Evolutionary conservation across 148 eudicot species (phyloP).

Genomic region (Rhododendron griersonianum): DNA sequence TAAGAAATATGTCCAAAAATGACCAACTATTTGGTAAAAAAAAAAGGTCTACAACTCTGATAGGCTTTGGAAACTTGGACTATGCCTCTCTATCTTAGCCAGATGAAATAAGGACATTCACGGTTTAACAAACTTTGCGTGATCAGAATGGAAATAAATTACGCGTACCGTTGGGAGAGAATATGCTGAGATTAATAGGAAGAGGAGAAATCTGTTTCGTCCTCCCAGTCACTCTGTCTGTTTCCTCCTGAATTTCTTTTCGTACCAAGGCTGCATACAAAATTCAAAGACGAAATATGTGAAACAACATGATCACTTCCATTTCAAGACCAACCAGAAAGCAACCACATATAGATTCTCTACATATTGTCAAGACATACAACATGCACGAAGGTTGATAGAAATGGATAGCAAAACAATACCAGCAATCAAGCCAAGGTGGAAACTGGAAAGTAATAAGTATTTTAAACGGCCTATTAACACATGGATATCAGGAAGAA

Average conservation of each 20-base stretch:
- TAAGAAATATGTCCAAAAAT: neutral
- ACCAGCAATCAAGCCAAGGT: neutral
- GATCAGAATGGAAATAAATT: neutral
- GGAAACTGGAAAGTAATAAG: neutral
- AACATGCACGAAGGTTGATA: neutral
- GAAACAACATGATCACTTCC: neutral
- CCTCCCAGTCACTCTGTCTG: conserved; percentile 54
- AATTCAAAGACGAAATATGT: neutral
- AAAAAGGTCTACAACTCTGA: neutral
- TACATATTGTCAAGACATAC: neutral
- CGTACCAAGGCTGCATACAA: conserved; percentile 47
- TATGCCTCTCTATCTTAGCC: neutral
- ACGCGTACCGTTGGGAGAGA: conserved; percentile 49
- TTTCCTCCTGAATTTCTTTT: conserved; percentile 61
- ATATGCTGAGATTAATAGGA: conserved; percentile 62
- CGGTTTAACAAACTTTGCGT: neutral
- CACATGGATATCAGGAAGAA: neutral
- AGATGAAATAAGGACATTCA: neutral
- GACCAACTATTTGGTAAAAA: neutral
- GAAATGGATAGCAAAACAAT: neutral
- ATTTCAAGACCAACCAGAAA: neutral
- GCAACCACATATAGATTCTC: neutral
- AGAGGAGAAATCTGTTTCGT: conserved; percentile 45
- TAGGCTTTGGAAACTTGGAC: neutral
- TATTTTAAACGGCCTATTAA: neutral